Conservation (phyloP, 306 rosid species). For the Medicago arabica region DNA sequence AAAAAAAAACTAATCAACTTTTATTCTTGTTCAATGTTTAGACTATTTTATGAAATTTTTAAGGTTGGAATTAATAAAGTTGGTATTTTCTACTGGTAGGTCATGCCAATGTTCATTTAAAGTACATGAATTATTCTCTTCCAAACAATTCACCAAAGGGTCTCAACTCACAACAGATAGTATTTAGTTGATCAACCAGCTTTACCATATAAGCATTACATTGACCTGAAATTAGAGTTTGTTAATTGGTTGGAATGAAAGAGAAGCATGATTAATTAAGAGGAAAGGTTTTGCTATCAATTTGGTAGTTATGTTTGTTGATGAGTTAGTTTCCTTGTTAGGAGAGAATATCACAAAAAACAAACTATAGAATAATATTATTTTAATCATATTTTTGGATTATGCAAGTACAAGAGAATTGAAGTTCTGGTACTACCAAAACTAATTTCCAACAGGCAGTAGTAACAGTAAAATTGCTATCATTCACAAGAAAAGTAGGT, state of each 20-base stretch:
- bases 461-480: constrained; percentile 32
- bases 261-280: neutral
- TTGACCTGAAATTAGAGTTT: constrained; percentile 45
- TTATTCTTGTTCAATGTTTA: neutral
- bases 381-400: neutral
- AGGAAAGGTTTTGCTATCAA: constrained; percentile 21
- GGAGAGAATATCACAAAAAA: constrained; percentile 56
- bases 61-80: neutral
- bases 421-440: constrained; percentile 57
- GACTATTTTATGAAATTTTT: neutral
- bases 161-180: neutral
- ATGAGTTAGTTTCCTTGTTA: constrained; percentile 55
- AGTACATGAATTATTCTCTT: constrained; percentile 32
- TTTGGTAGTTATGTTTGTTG: constrained; percentile 58
- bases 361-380: constrained; percentile 34
- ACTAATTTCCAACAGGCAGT: constrained; percentile 29
- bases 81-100: constrained; percentile 19
- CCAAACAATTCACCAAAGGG: constrained; percentile 28
- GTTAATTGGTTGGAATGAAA: constrained; percentile 57
- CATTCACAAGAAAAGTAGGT: constrained; percentile 59
- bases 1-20: neutral
- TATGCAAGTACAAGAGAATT: constrained; percentile 45
- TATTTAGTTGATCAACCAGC: constrained; percentile 46
- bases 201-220: constrained; percentile 37
- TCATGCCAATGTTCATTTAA: constrained; percentile 17